Conservation (phyloP, 139 green algal species). For the Tetratostichococcus sp. region DNA sequence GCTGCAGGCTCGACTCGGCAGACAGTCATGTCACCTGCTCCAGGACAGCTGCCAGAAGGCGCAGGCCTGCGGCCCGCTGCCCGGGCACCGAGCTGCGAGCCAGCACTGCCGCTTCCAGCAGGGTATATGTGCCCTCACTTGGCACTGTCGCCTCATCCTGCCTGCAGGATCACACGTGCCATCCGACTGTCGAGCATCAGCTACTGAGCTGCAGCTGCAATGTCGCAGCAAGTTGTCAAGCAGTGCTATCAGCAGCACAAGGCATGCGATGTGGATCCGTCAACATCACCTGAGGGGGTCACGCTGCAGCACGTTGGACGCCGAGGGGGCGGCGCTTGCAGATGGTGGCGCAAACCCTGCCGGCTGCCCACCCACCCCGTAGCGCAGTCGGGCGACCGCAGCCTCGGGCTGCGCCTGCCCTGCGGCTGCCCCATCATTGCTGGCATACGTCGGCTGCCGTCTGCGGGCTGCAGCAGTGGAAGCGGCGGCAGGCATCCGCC, state of each 20-base stretch:
- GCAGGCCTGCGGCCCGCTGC: constrained; percentile 49
- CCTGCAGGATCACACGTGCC: background rate
- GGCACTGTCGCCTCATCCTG: constrained; percentile 16
- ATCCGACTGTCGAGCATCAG: too few relatives aligned
- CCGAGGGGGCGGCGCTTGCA: background rate
- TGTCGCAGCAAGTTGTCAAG: too few relatives aligned
- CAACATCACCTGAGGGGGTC: constrained; percentile 19
- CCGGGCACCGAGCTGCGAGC: constrained; percentile 37
- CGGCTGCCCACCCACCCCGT: constrained; percentile 3
- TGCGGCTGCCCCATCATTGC: background rate
- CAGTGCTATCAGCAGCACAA: too few relatives aligned
- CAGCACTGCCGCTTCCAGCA: constrained; percentile 53
- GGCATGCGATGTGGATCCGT: too few relatives aligned
- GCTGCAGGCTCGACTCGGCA: too few relatives aligned
- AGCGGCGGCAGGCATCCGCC: background rate
- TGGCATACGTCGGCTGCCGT: background rate
- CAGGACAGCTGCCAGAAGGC: constrained; percentile 44
- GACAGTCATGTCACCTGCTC: too few relatives aligned
- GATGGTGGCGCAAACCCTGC: background rate
- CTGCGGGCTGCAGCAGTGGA: too few relatives aligned
- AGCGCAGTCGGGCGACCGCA: constrained; percentile 16
- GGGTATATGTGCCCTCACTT: constrained; percentile 41
- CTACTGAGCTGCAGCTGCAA: too few relatives aligned
- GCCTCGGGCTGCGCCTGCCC: background rate
- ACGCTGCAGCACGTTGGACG: constrained; percentile 7